Base-by-base conservation (phyloP, 345 rosid genomes). In the Litchi chinensis region DNA sequence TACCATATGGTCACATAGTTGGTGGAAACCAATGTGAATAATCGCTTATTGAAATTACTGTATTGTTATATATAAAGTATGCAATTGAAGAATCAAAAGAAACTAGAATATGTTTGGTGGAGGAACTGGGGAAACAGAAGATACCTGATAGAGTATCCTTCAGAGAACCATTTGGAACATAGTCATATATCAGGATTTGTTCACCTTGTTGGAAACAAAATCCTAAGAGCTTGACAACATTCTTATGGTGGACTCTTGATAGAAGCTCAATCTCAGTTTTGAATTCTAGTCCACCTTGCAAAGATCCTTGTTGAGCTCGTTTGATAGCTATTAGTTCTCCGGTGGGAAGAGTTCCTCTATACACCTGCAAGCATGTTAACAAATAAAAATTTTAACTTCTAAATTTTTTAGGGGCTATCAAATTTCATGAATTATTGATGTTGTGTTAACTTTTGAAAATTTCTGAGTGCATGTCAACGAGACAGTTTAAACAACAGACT, bases 191-290 rank as follows among this genome's bases (percentile, higher is more conserved):
- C 9, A 93, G 88, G 82, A 92, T 90, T 57, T 89, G 91, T 88
- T 93, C 76, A 9, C 19, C 65, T 57, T 19, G 76, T 44, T 73
- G 50, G 19, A 37, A 73, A 4, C 74, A 70, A 43, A 73, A 73
- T 19, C 76, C 76, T 28, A 73, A 8, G n/a, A 73, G 66, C 15
- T 6, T 37, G 5, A 73, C 65, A n/a, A 57, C 18, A 81, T 92
- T 91, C 82, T 85, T 92, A 79, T 91, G 97, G 78, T 91, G 94
- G 81, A 92, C 92, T 68, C 95, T 88, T 32, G 97, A 92, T 12
- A 92, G 89, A 57, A 93, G 93, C 79, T 93, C 98, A 39, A 91
- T 90, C 89, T 91, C 95, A 46, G 88, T 93, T 81, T 93, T 93
- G 81, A 92, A 91, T 83, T 92, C 95, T 3, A 80, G 56, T 8